These are phyloP conservation scores for Globisporangium echinulatum DNA, from an alignment of 352 stramenopile genomes.

Conservation along the genomic window DNA sequence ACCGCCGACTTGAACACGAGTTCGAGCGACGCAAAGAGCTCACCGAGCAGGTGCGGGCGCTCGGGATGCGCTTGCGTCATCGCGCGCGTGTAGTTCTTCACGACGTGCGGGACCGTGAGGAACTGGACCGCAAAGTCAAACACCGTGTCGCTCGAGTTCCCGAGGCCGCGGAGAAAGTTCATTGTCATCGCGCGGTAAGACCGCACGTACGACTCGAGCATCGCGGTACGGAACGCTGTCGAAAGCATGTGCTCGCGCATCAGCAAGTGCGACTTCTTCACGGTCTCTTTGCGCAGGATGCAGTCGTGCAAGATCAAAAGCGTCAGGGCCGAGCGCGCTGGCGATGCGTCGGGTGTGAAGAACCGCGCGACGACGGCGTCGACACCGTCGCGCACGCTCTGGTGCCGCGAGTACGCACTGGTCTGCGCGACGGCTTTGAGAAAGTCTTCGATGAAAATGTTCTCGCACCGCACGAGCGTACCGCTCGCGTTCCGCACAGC, in stretches of 20 bases:
- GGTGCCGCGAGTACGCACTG: conserved; percentile 37
- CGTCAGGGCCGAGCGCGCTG: conserved; percentile 24
- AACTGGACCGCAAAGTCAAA: conserved; percentile 88
- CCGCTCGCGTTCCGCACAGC: conserved; percentile 24
- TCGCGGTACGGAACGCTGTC: conserved; percentile 57
- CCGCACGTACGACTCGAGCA: conserved; percentile 68
- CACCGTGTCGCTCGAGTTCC: conserved; percentile 79
- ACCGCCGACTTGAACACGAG: conserved; percentile 55
- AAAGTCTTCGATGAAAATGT: conserved; percentile 76
- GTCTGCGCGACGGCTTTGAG: conserved; percentile 57
- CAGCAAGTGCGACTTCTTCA: conserved; percentile 52
- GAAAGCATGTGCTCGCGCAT: conserved; percentile 77
- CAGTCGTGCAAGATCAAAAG: conserved; percentile 71
- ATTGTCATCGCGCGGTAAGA: conserved; percentile 69
- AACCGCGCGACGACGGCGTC: conserved; percentile 42
- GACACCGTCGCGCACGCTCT: conserved; percentile 62
- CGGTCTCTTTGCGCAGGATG: conserved; percentile 45
- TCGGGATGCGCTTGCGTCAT: conserved; percentile 40
- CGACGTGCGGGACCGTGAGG: conserved; percentile 73
- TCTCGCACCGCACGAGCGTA: conserved; percentile 35
- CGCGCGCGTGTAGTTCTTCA: conserved; percentile 67
- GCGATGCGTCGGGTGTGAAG: conserved; percentile 14
- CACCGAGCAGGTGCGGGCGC: conserved; percentile 54
- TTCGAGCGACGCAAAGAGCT: conserved; percentile 55
- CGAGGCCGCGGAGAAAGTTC: conserved; percentile 74